Base-by-base conservation (phyloP, 2,329 filamentous ascomycete species). In the Akanthomyces muscarius region DNA sequence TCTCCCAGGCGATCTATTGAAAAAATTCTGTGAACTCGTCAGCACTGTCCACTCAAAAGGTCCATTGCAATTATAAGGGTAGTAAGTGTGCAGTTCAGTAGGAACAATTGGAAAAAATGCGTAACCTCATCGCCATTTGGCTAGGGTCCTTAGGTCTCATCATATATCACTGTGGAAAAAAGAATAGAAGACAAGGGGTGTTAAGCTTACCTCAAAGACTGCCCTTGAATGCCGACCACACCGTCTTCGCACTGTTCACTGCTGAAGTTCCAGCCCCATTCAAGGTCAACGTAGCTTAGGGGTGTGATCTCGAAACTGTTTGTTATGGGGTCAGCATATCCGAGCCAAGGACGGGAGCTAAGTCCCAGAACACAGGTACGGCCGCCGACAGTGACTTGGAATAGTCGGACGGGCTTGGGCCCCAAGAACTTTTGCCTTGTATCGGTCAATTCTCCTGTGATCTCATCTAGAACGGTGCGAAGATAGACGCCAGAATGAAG, bases 211-310 rank as follows among this genome's bases (percentile, higher is more conserved):
- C 92, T 85, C 68, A 96, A 76, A 73, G 92, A 95, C 74, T 94
- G 90, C 54, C 88, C 91, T 77, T 96, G 91, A 65, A 97, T 94
- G 65, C 92, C 93, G 61, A 97, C 94, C 82, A 97, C 94, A 62
- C 93, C 93, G 76, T 97, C 91, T 50, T 90, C 87, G 70, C 93
- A 97, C 74, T 97, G 91, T 73, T 97, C 92, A 72, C 93, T 97
- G 74, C 91, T 94, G 73, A 99, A 98, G 70, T 95, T 97, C 89
- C 93, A 97, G 4, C 91, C 93, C 82, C 92, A 97, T 74, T 97
- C 92, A 33, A 99, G 84, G 47, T 89, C 88, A 60, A 89, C 87
- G 71, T 96, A 97, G 74, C 91, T 91, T 36, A 99, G 78, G 0
- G 96, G 95, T 1, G 94, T 97, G 68, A 98, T 88, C 77, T 96